Percentiles rank a stretch among this genome's conserved stretches.
Conservation (phyloP, 768 basidiomycete species). For the Kwoniella botswanensis region DNA sequence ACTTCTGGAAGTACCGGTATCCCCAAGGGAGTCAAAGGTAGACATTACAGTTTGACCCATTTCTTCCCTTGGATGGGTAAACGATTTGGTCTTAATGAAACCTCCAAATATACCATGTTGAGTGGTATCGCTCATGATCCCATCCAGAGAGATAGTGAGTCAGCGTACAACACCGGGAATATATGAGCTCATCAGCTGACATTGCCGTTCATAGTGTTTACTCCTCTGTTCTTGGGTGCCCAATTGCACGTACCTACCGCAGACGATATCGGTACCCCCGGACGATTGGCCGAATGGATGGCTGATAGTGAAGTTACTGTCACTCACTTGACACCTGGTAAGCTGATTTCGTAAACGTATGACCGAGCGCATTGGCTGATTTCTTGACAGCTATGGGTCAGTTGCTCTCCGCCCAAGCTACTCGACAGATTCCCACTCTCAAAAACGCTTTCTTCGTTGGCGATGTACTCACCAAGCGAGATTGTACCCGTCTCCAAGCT, state of each 20-base stretch:
- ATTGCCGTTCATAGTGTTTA: constrained; percentile 76
- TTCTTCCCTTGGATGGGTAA: constrained; percentile 99
- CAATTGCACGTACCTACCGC: constrained; percentile 92
- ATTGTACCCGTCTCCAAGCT: constrained; percentile 89
- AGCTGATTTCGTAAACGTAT: constrained; percentile 2
- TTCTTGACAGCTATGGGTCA: constrained; percentile 84
- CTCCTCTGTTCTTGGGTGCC: constrained; percentile 95
- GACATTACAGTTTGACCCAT: constrained; percentile 95
- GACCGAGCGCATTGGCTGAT: neutral
- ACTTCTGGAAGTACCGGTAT: constrained; percentile 97
- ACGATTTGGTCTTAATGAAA: constrained; percentile 73
- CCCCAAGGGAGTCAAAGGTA: constrained; percentile 94
- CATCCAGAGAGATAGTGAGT: constrained; percentile 96
- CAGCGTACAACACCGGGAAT: neutral
- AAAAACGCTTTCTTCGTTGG: constrained; percentile 96
- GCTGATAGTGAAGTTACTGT: constrained; percentile 84
- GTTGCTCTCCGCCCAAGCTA: constrained; percentile 86
- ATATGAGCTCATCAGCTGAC: constrained; percentile 10
- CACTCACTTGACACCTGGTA: constrained; percentile 89
- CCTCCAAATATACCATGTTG: constrained; percentile 94
- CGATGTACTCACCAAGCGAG: constrained; percentile 97
- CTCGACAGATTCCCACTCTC: constrained; percentile 80
- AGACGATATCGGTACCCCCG: constrained; percentile 96
- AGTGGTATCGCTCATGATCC: constrained; percentile 99
- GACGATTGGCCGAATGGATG: constrained; percentile 98